Conservation (phyloP, 306 rosid species). For the Pterocarpus macrocarpus region DNA sequence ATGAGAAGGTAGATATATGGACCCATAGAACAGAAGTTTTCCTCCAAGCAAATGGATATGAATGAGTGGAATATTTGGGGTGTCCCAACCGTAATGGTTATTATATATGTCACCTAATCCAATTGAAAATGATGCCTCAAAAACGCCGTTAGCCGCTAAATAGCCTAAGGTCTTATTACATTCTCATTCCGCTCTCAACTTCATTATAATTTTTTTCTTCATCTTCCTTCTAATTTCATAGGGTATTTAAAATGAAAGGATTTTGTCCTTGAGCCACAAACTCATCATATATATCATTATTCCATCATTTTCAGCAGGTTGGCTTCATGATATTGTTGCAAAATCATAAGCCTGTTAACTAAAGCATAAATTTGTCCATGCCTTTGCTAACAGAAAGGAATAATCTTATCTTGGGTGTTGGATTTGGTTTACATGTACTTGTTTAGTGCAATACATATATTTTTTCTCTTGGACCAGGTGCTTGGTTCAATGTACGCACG, state of each 20-base stretch:
- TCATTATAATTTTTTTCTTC: neutral
- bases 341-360: conserved; percentile 40
- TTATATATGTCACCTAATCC: conserved; percentile 18
- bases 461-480: conserved; percentile 11
- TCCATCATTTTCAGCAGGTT: conserved; percentile 29
- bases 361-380: conserved; percentile 46
- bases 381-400: conserved; percentile 34
- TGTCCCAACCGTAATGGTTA: conserved; percentile 12
- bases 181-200: conserved; percentile 15
- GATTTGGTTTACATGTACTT: conserved; percentile 9
- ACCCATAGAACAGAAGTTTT: neutral
- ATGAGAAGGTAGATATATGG: neutral
- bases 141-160: neutral
- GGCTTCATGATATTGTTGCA: conserved; percentile 29
- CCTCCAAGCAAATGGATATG: too few species aligned
- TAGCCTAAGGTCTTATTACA: neutral
- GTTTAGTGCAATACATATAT: neutral
- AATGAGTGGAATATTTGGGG: conserved; percentile 2
- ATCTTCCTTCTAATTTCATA: neutral
- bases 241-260: conserved; percentile 2
- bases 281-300: conserved; percentile 1
- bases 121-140: neutral
- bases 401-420: conserved; percentile 32
- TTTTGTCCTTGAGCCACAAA: neutral
- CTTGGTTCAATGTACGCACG: conserved; percentile 39